phyloP scores from a whole-genome alignment of 768 basidiomycete species.

The Dioszegia aurantiaca region DNA sequence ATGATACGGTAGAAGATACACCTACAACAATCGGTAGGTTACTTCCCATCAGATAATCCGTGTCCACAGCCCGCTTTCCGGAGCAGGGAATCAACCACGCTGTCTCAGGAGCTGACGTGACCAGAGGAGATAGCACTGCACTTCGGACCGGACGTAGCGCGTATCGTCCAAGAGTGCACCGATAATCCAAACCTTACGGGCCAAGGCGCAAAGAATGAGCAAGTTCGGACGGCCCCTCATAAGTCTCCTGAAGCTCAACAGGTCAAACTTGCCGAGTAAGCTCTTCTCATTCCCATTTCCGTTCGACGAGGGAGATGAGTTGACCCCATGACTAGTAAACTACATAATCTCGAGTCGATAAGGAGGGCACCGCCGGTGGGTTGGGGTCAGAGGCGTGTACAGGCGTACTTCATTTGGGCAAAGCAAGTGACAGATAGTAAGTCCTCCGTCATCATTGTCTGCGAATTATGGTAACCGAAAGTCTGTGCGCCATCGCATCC shows the following conservation, averaged over 20 bases:
- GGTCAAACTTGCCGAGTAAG: constrained; percentile 51
- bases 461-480: constrained; percentile 11
- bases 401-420: constrained; percentile 50
- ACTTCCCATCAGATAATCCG: too few species aligned
- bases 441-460: constrained; percentile 8
- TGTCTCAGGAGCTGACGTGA: not conserved
- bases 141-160: constrained; percentile 49
- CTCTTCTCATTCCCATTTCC: not conserved
- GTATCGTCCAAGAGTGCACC: constrained; percentile 51
- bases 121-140: constrained; percentile 42
- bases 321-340: constrained; percentile 33
- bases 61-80: too few species aligned
- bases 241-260: constrained; percentile 48
- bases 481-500: constrained; percentile 43
- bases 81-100: not conserved
- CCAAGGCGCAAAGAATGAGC: constrained; percentile 38
- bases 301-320: not conserved
- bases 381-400: constrained; percentile 44
- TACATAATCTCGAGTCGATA: constrained; percentile 49
- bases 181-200: constrained; percentile 40
- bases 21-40: constrained; percentile 42
- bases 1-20: constrained; percentile 54
- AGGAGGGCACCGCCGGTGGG: constrained; percentile 48
- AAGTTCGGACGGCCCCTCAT: constrained; percentile 39
- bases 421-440: constrained; percentile 46